phyloP scores from a whole-genome alignment of 129 eudicot species.

The Artemisia tridentata region DNA sequence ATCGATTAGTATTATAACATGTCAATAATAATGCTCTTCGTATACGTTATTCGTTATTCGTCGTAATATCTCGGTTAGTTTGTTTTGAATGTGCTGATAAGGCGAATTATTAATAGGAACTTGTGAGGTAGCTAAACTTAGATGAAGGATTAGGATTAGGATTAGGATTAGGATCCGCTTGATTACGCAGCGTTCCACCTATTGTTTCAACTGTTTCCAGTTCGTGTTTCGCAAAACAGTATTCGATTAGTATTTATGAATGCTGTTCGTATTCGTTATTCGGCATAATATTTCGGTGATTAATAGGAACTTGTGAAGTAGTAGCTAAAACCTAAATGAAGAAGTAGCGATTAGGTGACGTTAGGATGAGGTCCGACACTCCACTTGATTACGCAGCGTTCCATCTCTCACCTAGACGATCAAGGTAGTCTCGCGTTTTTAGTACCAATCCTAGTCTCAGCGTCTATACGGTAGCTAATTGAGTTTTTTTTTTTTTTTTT shows the following conservation, averaged over 20 bases:
- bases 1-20: too few species aligned
- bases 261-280: neutral
- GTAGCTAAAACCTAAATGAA: too few species aligned
- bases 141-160: neutral
- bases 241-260: neutral
- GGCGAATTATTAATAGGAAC: too few species aligned
- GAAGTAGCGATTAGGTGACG: neutral
- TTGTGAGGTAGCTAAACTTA: too few species aligned
- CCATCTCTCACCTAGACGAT: slow-evolving; percentile 86
- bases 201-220: slow-evolving; percentile 7
- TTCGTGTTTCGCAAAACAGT: slow-evolving; percentile 8
- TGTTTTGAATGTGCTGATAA: too few species aligned
- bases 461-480: neutral
- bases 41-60: neutral
- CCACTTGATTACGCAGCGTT: slow-evolving; percentile 90
- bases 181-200: too few species aligned
- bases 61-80: too few species aligned
- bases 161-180: too few species aligned
- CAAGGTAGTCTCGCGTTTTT: slow-evolving; percentile 41
- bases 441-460: too few species aligned
- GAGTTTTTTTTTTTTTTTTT: neutral
- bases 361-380: slow-evolving; percentile 53
- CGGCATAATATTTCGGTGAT: neutral
- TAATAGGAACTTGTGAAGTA: too few species aligned
- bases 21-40: too few species aligned